A percentile compares a stretch with the other conserved stretches of the same genome.
phyloP scores from a whole-genome alignment of 768 basidiomycete species.

The Calocera cornea region DNA sequence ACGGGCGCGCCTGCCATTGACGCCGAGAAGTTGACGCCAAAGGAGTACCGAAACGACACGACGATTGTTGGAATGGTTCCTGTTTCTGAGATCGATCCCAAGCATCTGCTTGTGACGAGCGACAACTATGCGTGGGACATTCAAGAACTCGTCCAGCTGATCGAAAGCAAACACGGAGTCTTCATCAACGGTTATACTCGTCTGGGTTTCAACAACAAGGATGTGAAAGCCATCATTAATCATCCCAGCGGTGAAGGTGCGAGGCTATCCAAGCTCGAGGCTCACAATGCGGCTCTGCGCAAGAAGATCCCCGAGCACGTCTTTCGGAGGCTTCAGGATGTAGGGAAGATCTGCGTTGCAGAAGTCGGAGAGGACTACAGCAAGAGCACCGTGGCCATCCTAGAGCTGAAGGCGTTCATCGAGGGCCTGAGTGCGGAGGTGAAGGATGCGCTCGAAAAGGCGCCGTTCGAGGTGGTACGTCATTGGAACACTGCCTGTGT shows the following conservation, averaged over 20 bases:
- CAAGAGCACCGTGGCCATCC: not conserved
- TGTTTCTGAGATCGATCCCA: not conserved
- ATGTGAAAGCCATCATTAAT: not conserved
- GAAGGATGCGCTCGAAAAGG: not conserved
- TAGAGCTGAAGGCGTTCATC: not conserved
- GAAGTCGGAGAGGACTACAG: not conserved
- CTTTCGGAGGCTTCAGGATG: not conserved
- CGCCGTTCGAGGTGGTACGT: slow-evolving; percentile 1
- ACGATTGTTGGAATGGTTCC: not conserved
- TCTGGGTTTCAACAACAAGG: not conserved
- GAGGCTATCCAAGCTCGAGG: not conserved
- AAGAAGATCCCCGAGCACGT: not conserved
- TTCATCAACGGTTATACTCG: not conserved
- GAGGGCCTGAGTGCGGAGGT: not conserved
- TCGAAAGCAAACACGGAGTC: not conserved
- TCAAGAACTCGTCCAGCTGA: not conserved
- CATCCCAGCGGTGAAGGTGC: not conserved
- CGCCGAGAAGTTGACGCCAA: not conserved
- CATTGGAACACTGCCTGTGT: not conserved
- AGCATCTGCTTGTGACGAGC: not conserved
- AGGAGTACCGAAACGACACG: not conserved
- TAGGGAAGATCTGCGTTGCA: not conserved
- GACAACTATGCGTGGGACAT: not conserved
- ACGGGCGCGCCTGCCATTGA: not conserved
- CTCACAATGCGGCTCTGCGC: not conserved